Conservation (phyloP, 768 basidiomycete species). For the Hygrocybe coccinea region DNA sequence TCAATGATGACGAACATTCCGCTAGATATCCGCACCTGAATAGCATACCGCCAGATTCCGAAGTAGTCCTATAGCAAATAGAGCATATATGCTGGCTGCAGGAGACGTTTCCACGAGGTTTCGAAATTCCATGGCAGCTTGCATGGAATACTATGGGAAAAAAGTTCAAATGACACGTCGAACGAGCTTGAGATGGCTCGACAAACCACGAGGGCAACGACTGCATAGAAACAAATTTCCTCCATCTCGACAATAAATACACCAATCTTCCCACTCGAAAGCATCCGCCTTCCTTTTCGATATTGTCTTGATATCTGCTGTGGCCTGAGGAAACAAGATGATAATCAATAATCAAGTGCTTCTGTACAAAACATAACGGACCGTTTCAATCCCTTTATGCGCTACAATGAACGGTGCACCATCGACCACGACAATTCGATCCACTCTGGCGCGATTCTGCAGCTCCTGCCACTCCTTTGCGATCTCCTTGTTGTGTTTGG, state of each 20-base stretch:
- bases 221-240: constrained; percentile 47
- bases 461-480: constrained; percentile 43
- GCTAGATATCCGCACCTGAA: constrained; percentile 39
- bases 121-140: constrained; percentile 40
- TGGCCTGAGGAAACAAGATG: background rate
- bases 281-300: constrained; percentile 30
- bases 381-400: constrained; percentile 14
- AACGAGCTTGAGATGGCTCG: background rate
- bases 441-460: constrained; percentile 40
- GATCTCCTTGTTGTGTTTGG: constrained; percentile 28
- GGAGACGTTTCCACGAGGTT: constrained; percentile 16
- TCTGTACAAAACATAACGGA: background rate
- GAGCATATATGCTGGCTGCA: constrained; percentile 53
- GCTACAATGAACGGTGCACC: constrained; percentile 29
- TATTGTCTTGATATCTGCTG: constrained; percentile 11
- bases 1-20: no score
- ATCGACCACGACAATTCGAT: constrained; percentile 34
- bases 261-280: constrained; percentile 55
- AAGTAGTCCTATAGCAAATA: constrained; percentile 40
- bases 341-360: background rate
- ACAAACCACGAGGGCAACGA: constrained; percentile 51
- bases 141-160: constrained; percentile 47
- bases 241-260: constrained; percentile 55
- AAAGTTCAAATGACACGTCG: background rate
- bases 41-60: constrained; percentile 51